Evolutionary conservation across 164 flowering plant genomes (phyloP).

Genomic region (Pachysandra terminalis): DNA sequence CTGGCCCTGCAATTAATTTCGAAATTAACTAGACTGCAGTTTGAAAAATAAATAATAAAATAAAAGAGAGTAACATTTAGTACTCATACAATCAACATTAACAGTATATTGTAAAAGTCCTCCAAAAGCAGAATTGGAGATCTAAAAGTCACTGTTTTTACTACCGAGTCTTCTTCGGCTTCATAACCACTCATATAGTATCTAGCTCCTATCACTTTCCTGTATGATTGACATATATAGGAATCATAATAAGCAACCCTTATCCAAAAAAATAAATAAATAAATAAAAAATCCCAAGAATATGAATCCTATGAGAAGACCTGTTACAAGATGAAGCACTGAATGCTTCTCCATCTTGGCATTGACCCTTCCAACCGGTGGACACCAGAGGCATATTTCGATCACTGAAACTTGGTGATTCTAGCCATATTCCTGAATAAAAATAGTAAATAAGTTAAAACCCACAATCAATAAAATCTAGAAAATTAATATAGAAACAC

Average conservation of each 20-base stretch:
- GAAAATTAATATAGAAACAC: too few relatives aligned
- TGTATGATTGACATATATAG: conserved; percentile 18
- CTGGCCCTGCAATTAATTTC: too few relatives aligned
- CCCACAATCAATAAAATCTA: too few relatives aligned
- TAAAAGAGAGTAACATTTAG: too few relatives aligned
- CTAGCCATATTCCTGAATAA: conserved; percentile 87
- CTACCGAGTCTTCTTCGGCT: conserved; percentile 47
- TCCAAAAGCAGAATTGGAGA: too few relatives aligned
- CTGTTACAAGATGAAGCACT: conserved; percentile 79
- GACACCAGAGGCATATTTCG: conserved; percentile 70
- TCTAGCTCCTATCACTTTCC: conserved; percentile 84
- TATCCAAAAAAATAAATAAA: background rate
- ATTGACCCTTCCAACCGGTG: conserved; percentile 61
- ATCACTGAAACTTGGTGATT: conserved; percentile 73
- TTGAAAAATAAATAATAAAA: too few relatives aligned
- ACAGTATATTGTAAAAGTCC: too few relatives aligned
- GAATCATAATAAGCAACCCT: conserved; percentile 1
- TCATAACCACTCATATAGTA: conserved; percentile 62
- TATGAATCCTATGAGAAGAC: conserved; percentile 34
- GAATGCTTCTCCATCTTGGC: conserved; percentile 72
- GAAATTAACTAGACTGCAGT: too few relatives aligned
- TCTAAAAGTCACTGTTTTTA: conserved; percentile 31
- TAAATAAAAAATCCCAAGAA: conserved; percentile 4
- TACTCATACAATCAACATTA: too few relatives aligned
- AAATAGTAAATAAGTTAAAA: background rate